These are phyloP conservation scores for Mucuna pruriens DNA, from an alignment of 306 rosid species.

Conservation along the genomic window DNA sequence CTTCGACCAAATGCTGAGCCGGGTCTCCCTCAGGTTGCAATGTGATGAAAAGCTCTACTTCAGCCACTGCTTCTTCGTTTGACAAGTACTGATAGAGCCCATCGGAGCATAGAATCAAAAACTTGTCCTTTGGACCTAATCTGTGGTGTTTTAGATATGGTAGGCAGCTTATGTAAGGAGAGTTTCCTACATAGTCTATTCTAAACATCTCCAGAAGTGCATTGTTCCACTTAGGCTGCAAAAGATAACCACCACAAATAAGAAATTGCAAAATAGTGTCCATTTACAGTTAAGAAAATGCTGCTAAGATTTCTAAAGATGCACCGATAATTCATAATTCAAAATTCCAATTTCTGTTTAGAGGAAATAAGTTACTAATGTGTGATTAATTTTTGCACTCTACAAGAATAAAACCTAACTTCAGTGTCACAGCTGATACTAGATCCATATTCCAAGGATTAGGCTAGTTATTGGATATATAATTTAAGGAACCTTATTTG, in stretches of 20 bases:
- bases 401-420: constrained; percentile 4
- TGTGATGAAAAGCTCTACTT: constrained; percentile 90
- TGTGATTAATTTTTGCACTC: not conserved
- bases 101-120: constrained; percentile 87
- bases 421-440: constrained; percentile 22
- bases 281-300: not conserved
- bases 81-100: constrained; percentile 96
- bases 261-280: constrained; percentile 18
- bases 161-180: constrained; percentile 82
- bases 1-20: constrained; percentile 93
- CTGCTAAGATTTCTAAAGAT: not conserved
- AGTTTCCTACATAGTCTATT: constrained; percentile 85
- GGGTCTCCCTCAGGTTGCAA: constrained; percentile 99
- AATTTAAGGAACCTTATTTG: not conserved
- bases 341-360: not conserved
- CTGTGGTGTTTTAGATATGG: constrained; percentile 93
- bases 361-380: not conserved
- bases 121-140: constrained; percentile 88
- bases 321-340: not conserved
- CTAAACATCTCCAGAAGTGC: constrained; percentile 92
- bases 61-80: constrained; percentile 94
- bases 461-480: not conserved
- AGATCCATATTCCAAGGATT: constrained; percentile 19
- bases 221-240: constrained; percentile 98
- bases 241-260: not conserved